A percentile compares a stretch with the other conserved stretches of the same genome.
These are phyloP conservation scores for Aquilaria yunnanensis DNA, from an alignment of 345 rosid genomes.

Conservation along the genomic window DNA sequence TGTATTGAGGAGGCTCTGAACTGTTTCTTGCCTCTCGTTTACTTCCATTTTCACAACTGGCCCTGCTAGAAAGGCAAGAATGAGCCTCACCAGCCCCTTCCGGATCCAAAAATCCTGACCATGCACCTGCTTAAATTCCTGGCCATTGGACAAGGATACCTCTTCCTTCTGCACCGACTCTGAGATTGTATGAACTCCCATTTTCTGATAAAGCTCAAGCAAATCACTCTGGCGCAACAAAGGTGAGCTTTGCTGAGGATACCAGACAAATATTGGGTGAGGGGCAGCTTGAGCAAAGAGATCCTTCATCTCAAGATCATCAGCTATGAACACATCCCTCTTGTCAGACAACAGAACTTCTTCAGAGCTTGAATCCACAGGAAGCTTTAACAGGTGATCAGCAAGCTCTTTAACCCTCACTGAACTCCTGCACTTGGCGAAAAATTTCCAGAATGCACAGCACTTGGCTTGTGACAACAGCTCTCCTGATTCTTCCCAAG, in stretches of 20 bases:
- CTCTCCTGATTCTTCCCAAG: slow-evolving; percentile 40
- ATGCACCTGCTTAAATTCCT: slow-evolving; percentile 20
- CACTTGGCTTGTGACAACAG: slow-evolving; percentile 38
- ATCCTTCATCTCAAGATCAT: slow-evolving; percentile 59
- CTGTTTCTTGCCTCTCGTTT: slow-evolving; percentile 37
- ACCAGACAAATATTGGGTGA: slow-evolving; percentile 57
- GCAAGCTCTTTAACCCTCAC: slow-evolving; percentile 20
- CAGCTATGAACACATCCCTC: slow-evolving; percentile 55
- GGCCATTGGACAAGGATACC: slow-evolving; percentile 14
- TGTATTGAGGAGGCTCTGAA: slow-evolving; percentile 32
- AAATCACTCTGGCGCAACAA: slow-evolving; percentile 32
- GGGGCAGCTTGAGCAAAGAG: slow-evolving; percentile 26
- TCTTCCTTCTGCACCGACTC: slow-evolving; percentile 37
- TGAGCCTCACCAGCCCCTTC: slow-evolving; percentile 40
- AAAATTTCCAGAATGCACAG: slow-evolving; percentile 59
- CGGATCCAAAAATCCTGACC: slow-evolving; percentile 19
- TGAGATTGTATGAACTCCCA: slow-evolving; percentile 60
- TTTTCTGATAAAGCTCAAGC: slow-evolving; percentile 35
- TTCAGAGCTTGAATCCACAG: slow-evolving; percentile 30
- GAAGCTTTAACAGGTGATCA: slow-evolving; percentile 37
- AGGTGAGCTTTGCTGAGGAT: slow-evolving; percentile 44
- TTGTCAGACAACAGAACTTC: slow-evolving; percentile 31
- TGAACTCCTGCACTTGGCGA: slow-evolving; percentile 15
- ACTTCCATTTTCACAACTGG: slow-evolving; percentile 42
- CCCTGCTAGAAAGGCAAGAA: slow-evolving; percentile 53